Evolutionary conservation across 768 basidiomycete species (phyloP), one percentile per base, ranked within the genome.

Genomic region (Kwoniella pini): DNA sequence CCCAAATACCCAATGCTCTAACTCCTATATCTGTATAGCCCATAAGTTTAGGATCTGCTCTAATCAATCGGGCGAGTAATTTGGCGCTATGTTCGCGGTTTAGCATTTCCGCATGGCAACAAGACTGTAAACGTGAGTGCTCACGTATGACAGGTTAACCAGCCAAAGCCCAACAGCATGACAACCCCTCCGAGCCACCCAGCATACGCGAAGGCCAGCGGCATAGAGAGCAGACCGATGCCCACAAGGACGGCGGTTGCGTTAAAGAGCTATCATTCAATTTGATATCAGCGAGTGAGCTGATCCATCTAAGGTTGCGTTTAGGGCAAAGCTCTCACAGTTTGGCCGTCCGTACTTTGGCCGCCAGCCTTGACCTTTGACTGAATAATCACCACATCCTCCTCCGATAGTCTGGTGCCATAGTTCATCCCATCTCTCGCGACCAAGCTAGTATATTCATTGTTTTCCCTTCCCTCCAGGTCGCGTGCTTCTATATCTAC

Each of bases 261-360:
- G 69, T 94, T 94, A 79, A 92, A 92, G n/a, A 95, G 79, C 91
- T 91, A 22, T n/a, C n/a, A n/a, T n/a, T n/a, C n/a, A n/a, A n/a
- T n/a, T n/a, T 40, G 39, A 31, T 11, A 17, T 2, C 11, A 12
- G 26, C 43, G 17, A 2, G 40, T 27, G 24, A 36, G 33, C 33
- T 36, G 33, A 36, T 36, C 7, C 7, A 7, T 15, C 7, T 36
- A 36, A 7, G 15, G 33, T 36, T 7, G 15, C 33, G 33, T 15
- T 36, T 7, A 36, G 7, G 33, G n/a, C n/a, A 10, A 11, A 42
- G 19, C 12, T 39, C 68, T 22, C 45, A 76, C 75, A 4, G 76
- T 77, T 50, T 77, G 76, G 4, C 76, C 76, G 50, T 70, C 66
- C 17, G 76, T 77, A 38, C 70, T 71, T 45, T 66, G 57, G 2